Evolutionary conservation across 495 filamentous ascomycete genomes (phyloP).

Genomic region (Zalerion maritima): DNA sequence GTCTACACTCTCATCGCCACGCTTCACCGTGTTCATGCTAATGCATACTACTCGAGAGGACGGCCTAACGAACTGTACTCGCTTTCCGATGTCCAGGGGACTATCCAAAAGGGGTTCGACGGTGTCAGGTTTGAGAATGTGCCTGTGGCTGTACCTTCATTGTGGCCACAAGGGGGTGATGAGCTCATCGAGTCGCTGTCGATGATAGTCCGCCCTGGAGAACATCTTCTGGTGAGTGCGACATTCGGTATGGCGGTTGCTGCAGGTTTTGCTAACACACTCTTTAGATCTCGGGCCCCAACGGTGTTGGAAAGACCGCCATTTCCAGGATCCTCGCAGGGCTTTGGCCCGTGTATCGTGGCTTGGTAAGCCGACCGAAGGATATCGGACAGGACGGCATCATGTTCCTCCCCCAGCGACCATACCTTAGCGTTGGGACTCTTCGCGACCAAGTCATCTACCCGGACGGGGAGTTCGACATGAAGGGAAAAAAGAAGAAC

Average conservation of each 20-base stretch:
- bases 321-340: constrained; percentile 83
- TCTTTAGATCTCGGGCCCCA: constrained; percentile 67
- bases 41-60: constrained; percentile 62
- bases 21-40: constrained; percentile 83
- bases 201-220: constrained; percentile 73
- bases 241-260: not conserved
- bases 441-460: constrained; percentile 97
- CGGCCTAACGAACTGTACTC: constrained; percentile 69
- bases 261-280: not conserved
- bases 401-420: constrained; percentile 94
- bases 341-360: constrained; percentile 92
- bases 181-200: constrained; percentile 80
- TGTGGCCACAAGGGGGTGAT: constrained; percentile 77
- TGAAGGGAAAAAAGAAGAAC: constrained; percentile 62
- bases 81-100: constrained; percentile 80
- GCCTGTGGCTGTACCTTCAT: constrained; percentile 72
- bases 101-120: constrained; percentile 83
- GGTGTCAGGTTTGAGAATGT: constrained; percentile 89
- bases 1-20: constrained; percentile 93
- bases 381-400: constrained; percentile 72
- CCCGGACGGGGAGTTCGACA: constrained; percentile 85
- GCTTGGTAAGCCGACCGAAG: constrained; percentile 72
- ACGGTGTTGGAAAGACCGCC: constrained; percentile 86
- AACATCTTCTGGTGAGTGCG: constrained; percentile 58
- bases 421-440: constrained; percentile 90